Percentiles rank a stretch among this genome's conserved stretches.
phyloP scores from a whole-genome alignment of 2,329 filamentous ascomycete genomes.

The Grosmannia clavigera region DNA sequence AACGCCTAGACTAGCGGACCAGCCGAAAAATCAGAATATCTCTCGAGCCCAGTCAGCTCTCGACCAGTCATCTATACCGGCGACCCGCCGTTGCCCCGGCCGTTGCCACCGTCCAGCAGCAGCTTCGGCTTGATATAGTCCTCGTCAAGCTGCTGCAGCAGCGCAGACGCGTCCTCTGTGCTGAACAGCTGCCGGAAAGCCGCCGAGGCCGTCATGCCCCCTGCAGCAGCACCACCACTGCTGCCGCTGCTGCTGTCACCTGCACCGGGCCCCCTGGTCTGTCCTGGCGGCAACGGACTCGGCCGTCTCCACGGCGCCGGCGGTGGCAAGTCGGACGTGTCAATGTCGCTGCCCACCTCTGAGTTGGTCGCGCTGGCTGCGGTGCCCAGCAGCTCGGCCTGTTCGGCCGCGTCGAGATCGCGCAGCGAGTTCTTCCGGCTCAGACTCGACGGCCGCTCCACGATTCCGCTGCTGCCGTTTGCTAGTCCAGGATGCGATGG shows the following conservation, averaged over 20 bases:
- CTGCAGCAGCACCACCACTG: neutral
- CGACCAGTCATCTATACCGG: constrained; percentile 2
- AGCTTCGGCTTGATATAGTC: constrained; percentile 25
- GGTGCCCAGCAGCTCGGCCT: constrained; percentile 41
- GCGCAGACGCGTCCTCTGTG: constrained; percentile 74
- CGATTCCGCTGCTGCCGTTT: neutral
- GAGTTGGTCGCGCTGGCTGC: constrained; percentile 37
- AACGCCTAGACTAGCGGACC: no score
- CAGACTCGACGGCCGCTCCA: constrained; percentile 31
- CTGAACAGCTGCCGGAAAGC: constrained; percentile 74
- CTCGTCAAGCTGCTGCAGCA: constrained; percentile 89
- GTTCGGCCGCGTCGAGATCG: constrained; percentile 33
- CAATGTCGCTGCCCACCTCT: constrained; percentile 51
- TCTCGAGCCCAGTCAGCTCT: neutral
- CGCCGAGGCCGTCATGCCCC: constrained; percentile 54
- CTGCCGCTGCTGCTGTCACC: constrained; percentile 17
- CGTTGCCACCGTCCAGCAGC: constrained; percentile 15
- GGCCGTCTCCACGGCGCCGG: constrained; percentile 34
- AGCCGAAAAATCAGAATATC: no score
- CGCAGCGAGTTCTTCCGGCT: constrained; percentile 38
- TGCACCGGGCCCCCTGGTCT: neutral
- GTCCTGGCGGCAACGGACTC: constrained; percentile 24
- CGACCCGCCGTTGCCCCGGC: constrained; percentile 10
- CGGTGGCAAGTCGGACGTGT: constrained; percentile 54
- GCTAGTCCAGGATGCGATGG: constrained; percentile 29